A percentile compares a stretch with the other conserved stretches of the same genome.
Conservation (phyloP, 331 rosid species). For the Erythrophleum ivorense region DNA sequence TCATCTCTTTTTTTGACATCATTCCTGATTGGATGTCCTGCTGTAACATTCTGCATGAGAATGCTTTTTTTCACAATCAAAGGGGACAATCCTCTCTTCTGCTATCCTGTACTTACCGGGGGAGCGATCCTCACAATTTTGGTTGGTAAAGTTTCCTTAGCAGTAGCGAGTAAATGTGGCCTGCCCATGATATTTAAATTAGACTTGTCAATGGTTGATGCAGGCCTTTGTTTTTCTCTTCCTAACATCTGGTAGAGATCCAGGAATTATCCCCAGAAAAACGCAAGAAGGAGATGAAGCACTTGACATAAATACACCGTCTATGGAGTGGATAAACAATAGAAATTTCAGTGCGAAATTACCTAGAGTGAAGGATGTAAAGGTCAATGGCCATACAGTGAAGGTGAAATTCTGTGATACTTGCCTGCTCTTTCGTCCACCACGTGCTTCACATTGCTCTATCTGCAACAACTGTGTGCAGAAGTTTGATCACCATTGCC, state of each 20-base stretch:
- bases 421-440: slow-evolving; percentile 78
- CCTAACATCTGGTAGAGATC: slow-evolving; percentile 80
- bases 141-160: slow-evolving; percentile 64
- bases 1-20: slow-evolving; percentile 69
- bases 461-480: slow-evolving; percentile 84
- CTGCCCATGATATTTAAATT: slow-evolving; percentile 24
- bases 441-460: slow-evolving; percentile 86
- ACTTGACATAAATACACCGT: slow-evolving; percentile 37
- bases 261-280: slow-evolving; percentile 78
- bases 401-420: slow-evolving; percentile 85
- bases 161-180: slow-evolving; percentile 19
- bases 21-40: slow-evolving; percentile 84
- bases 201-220: slow-evolving; percentile 30
- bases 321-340: slow-evolving; percentile 62
- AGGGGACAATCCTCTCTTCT: slow-evolving; percentile 46
- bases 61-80: slow-evolving; percentile 52
- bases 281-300: slow-evolving; percentile 56
- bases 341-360: slow-evolving; percentile 51
- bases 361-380: slow-evolving; percentile 66
- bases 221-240: slow-evolving; percentile 77
- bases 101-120: slow-evolving; percentile 60
- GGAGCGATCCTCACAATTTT: slow-evolving; percentile 76
- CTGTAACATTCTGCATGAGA: slow-evolving; percentile 73
- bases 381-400: slow-evolving; percentile 62
- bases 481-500: slow-evolving; percentile 87